phyloP scores from a whole-genome alignment of 768 basidiomycete species.

The Xerocomellus dryophilus region DNA sequence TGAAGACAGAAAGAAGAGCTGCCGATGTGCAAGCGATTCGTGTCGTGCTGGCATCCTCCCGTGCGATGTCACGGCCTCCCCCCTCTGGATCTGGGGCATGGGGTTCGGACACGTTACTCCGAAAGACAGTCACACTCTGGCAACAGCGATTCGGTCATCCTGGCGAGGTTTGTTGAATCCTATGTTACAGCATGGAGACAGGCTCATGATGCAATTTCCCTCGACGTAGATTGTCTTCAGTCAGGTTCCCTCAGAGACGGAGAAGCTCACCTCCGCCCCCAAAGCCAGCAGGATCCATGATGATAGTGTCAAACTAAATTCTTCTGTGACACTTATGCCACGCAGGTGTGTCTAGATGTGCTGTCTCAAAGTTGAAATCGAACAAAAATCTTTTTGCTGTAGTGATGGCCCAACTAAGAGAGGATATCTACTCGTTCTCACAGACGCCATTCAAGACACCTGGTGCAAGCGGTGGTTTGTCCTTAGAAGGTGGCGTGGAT shows the following conservation, averaged over 20 bases:
- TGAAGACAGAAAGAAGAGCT: slow-evolving; percentile 65
- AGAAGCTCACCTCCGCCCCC: slow-evolving; percentile 25
- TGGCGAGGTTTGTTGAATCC: slow-evolving; percentile 56
- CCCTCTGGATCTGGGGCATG: slow-evolving; percentile 54
- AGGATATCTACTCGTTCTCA: slow-evolving; percentile 77
- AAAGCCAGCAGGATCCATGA: slow-evolving; percentile 36
- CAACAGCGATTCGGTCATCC: slow-evolving; percentile 74
- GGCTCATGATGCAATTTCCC: slow-evolving; percentile 15
- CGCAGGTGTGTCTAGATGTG: slow-evolving; percentile 50
- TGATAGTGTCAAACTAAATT: slow-evolving; percentile 64
- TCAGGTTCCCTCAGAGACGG: slow-evolving; percentile 63
- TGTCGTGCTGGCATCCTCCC: slow-evolving; percentile 62
- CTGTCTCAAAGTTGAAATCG: background rate
- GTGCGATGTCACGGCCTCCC: slow-evolving; percentile 42
- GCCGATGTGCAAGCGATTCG: slow-evolving; percentile 91
- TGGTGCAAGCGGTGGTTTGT: slow-evolving; percentile 91
- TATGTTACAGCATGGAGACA: background rate
- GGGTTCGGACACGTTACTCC: slow-evolving; percentile 63
- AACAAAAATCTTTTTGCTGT: slow-evolving; percentile 1
- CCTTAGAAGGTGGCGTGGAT: slow-evolving; percentile 60
- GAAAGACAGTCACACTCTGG: slow-evolving; percentile 76
- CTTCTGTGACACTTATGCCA: slow-evolving; percentile 69
- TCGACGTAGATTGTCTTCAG: slow-evolving; percentile 68
- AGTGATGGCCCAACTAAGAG: slow-evolving; percentile 85
- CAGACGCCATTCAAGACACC: slow-evolving; percentile 70